These are phyloP conservation scores for Saturnispora sanitii DNA, from an alignment of 805 yeast genomes.

Conservation along the genomic window DNA sequence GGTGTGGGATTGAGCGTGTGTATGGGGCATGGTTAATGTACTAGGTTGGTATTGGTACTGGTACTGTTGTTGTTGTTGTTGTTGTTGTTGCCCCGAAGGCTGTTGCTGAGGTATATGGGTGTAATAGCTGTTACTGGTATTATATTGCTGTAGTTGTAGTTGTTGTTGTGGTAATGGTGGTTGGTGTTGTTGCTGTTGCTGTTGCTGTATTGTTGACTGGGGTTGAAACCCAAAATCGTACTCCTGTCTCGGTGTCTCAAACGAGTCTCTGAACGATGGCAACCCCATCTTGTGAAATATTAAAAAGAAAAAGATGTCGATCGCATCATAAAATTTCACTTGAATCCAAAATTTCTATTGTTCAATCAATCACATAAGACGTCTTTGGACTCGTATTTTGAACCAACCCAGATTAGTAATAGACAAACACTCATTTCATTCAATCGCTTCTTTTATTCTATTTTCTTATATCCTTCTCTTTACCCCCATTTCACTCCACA, in stretches of 20 bases:
- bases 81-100: slow-evolving; percentile 1
- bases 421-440: too few species aligned
- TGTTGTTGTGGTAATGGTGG: background rate
- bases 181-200: background rate
- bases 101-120: background rate
- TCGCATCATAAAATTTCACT: too few species aligned
- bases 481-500: too few species aligned
- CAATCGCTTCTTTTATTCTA: too few species aligned
- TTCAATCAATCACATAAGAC: background rate
- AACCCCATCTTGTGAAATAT: background rate
- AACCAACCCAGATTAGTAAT: too few species aligned
- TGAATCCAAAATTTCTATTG: background rate
- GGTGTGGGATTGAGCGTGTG: background rate
- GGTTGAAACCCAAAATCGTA: too few species aligned
- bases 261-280: slow-evolving; percentile 6
- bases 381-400: background rate
- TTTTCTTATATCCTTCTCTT: too few species aligned
- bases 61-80: slow-evolving; percentile 1
- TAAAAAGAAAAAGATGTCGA: background rate
- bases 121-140: background rate
- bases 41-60: slow-evolving; percentile 5
- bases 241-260: background rate
- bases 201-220: background rate
- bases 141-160: slow-evolving; percentile 1
- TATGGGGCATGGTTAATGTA: background rate